Base-by-base conservation (phyloP, 768 basidiomycete species). In the Mycena sanguinolenta region DNA sequence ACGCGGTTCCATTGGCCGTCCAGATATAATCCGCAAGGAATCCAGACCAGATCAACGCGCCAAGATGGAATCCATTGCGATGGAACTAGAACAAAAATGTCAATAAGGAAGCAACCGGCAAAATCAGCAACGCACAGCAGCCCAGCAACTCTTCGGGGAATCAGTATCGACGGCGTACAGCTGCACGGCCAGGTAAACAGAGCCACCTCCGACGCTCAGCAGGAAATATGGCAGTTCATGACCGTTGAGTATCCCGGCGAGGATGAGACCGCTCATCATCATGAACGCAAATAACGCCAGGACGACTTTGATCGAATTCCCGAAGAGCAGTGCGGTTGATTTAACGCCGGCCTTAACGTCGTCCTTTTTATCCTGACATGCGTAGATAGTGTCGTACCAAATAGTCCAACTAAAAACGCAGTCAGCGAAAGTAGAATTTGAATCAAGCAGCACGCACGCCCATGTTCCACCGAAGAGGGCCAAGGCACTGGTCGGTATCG, bases 321-420 rank as follows among this genome's bases (percentile, higher is more conserved):
- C 88, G 76, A 91, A 91, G n/a, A 90, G 83, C 17, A 91, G 78
- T 0, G 90, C 89, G 54, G 89, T 91, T 2, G 89, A 90, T 76
- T 89, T 89, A 58, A 91, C 87, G 42, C 88, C 88, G 19, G 85
- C 89, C 52, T 82, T 78, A 27, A 86, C 77, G 73, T 91, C 90
- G 79, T 91, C 90, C 32, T 79, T 77, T 69, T 87, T 88, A 76
- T 91, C 90, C 67, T 80, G 82, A 75, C 89, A 89, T 6, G 89
- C 90, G 74, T 91, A 91, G 69, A 90, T 88, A 1, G 89, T 89
- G 75, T 91, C 80, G 73, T 74, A 73, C 60, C 65, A 70, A 34
- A 74, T 69, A 1, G 72, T 76, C 73, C 76, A 76, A 13, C 71
- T 73, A 9, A 28, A 14, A 49, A 19, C 12, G 16, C 21, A 27